Evolutionary conservation across 108 stramenopile genomes (phyloP).

Genomic region (Poteriospumella lacustris): DNA sequence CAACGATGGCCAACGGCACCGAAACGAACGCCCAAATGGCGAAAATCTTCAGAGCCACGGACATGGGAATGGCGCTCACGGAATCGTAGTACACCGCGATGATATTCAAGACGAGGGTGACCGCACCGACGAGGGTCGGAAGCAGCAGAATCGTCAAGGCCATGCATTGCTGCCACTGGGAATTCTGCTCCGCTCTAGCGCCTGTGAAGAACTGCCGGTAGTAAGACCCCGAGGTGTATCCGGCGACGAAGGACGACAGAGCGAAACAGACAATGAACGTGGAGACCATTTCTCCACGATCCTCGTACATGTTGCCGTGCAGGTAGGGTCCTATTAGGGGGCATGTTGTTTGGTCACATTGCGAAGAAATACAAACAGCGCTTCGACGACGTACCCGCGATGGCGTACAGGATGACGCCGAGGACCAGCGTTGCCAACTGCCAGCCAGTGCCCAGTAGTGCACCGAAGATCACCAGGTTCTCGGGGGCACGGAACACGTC

Average conservation of each 20-base stretch:
- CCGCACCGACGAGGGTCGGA: constrained; percentile 64
- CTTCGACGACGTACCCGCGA: constrained; percentile 59
- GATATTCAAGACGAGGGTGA: constrained; percentile 66
- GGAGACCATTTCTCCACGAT: constrained; percentile 83
- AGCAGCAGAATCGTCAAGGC: constrained; percentile 79
- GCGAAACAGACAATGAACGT: constrained; percentile 79
- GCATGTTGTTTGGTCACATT: neutral
- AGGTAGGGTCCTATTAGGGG: constrained; percentile 32
- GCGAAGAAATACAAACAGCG: neutral
- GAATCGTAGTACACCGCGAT: constrained; percentile 79
- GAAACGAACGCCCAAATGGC: constrained; percentile 85
- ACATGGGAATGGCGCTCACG: constrained; percentile 77
- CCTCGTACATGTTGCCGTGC: constrained; percentile 90
- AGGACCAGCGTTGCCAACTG: constrained; percentile 84
- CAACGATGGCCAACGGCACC: constrained; percentile 82
- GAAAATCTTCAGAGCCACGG: constrained; percentile 79
- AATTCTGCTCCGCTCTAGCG: constrained; percentile 35
- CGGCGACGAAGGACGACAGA: constrained; percentile 76
- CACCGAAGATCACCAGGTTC: constrained; percentile 74
- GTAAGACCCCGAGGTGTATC: constrained; percentile 75
- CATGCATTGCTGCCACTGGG: constrained; percentile 61
- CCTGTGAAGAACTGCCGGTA: constrained; percentile 77
- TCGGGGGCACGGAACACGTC: constrained; percentile 90
- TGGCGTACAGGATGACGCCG: constrained; percentile 85
- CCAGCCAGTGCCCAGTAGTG: constrained; percentile 86